Percentiles rank a stretch among this genome's conserved stretches.
phyloP scores from a whole-genome alignment of 495 filamentous ascomycete species.

The Cryomyces minteri region DNA sequence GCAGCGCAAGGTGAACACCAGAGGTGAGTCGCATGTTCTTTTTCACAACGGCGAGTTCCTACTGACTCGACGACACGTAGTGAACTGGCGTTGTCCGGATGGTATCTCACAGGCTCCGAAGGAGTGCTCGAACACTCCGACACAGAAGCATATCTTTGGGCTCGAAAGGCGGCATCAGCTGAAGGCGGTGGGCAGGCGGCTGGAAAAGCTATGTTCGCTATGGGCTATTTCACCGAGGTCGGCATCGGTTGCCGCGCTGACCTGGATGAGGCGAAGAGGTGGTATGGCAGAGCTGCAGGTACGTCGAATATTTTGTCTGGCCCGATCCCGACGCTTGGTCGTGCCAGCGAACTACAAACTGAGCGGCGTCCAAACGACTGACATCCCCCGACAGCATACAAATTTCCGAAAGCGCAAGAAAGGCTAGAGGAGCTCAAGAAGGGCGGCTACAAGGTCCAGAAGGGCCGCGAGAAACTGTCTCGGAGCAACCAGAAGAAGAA shows the following conservation, averaged over 20 bases:
- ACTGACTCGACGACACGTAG: constrained; percentile 5
- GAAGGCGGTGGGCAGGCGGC: constrained; percentile 52
- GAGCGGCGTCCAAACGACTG: not conserved
- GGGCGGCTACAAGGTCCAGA: constrained; percentile 45
- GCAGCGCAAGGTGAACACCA: constrained; percentile 92
- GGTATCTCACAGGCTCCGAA: constrained; percentile 87
- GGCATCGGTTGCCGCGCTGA: constrained; percentile 79
- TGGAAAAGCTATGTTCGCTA: constrained; percentile 87
- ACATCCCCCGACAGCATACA: constrained; percentile 43
- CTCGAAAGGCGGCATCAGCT: constrained; percentile 75
- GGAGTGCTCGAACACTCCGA: constrained; percentile 83
- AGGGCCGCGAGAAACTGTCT: constrained; percentile 61
- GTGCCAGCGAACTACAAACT: not conserved
- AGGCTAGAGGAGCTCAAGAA: constrained; percentile 83
- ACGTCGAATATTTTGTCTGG: constrained; percentile 24
- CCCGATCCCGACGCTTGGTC: not conserved
- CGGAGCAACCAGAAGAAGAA: constrained; percentile 68
- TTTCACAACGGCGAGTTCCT: too few species aligned
- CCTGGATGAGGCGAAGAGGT: constrained; percentile 87
- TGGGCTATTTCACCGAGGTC: constrained; percentile 94
- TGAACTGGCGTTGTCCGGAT: constrained; percentile 81
- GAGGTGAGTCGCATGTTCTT: constrained; percentile 9
- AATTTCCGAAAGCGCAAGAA: constrained; percentile 81
- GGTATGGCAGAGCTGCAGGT: constrained; percentile 98
- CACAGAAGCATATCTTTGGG: constrained; percentile 94